Conservation (phyloP, 345 rosid genomes). For the Pseudoturritis turrita region DNA sequence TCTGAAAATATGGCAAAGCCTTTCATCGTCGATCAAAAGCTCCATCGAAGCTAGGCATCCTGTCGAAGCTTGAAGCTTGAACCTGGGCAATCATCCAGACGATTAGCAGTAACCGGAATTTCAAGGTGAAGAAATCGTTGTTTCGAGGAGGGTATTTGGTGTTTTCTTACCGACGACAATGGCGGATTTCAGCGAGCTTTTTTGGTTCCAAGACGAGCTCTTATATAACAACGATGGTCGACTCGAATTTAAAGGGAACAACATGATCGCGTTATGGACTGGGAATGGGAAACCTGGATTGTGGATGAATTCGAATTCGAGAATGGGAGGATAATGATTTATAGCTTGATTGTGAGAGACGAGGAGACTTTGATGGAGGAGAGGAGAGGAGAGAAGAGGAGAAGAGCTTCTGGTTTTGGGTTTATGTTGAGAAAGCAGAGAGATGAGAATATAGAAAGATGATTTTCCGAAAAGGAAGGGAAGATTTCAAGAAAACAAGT, state of each 20-base stretch:
- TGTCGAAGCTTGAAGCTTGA: too few species aligned
- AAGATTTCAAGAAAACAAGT: too few species aligned
- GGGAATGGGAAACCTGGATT: slow-evolving; percentile 88
- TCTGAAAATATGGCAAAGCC: too few species aligned
- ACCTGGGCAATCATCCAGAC: too few species aligned
- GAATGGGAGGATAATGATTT: slow-evolving; percentile 88
- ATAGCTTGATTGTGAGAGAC: slow-evolving; percentile 58
- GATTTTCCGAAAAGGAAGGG: too few species aligned
- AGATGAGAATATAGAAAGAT: slow-evolving; percentile 71
- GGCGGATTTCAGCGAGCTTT: slow-evolving; percentile 91
- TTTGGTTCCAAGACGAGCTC: slow-evolving; percentile 64
- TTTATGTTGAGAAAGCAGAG: slow-evolving; percentile 35
- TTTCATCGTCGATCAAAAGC: too few species aligned
- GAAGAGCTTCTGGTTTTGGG: slow-evolving; percentile 36
- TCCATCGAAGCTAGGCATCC: too few species aligned
- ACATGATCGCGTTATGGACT: slow-evolving; percentile 66
- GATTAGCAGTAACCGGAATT: too few species aligned
- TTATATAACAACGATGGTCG: slow-evolving; percentile 62
- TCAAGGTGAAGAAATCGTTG: slow-evolving; percentile 60
- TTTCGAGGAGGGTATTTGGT: slow-evolving; percentile 69
- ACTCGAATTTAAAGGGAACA: slow-evolving; percentile 63
- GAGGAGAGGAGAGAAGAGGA: too few species aligned
- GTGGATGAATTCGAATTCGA: slow-evolving; percentile 70
- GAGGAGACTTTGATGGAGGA: slow-evolving; percentile 66
- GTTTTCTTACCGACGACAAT: slow-evolving; percentile 68